These are phyloP conservation scores for Solioccasus polychromus DNA, from an alignment of 768 basidiomycete genomes.

Conservation along the genomic window DNA sequence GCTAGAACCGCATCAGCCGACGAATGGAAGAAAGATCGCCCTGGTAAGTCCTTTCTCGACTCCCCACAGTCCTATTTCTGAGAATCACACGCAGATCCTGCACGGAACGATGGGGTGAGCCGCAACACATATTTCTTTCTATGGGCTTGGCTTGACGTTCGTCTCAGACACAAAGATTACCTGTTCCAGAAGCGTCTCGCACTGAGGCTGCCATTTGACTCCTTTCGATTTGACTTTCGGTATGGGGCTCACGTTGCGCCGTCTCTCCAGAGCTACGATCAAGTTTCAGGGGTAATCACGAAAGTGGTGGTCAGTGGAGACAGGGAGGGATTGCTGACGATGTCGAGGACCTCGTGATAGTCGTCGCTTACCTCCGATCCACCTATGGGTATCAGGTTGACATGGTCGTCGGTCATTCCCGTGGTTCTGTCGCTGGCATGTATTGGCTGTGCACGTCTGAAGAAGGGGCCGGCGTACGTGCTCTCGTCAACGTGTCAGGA, in stretches of 20 bases:
- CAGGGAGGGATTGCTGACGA: conserved; percentile 60
- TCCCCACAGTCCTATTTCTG: conserved; percentile 8
- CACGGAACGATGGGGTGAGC: conserved; percentile 78
- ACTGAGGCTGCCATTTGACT: conserved; percentile 62
- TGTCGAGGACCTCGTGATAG: conserved; percentile 60
- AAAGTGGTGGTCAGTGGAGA: conserved; percentile 66
- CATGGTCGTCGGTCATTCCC: conserved; percentile 74
- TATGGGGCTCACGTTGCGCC: conserved; percentile 32
- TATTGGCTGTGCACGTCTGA: conserved; percentile 66
- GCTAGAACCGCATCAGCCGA: conserved; percentile 45
- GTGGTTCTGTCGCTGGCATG: conserved; percentile 66
- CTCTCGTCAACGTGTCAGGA: conserved; percentile 72
- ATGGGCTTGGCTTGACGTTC: background rate
- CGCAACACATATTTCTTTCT: background rate
- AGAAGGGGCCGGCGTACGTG: conserved; percentile 53
- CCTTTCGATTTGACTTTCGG: conserved; percentile 88
- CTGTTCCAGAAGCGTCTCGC: conserved; percentile 76
- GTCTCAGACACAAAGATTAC: conserved; percentile 80
- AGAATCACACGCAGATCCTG: conserved; percentile 52
- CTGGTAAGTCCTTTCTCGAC: conserved; percentile 44
- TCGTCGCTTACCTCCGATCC: conserved; percentile 57
- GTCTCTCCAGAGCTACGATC: conserved; percentile 3
- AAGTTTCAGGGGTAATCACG: conserved; percentile 64
- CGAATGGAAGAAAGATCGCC: conserved; percentile 58
- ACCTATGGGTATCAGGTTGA: conserved; percentile 67